Evolutionary conservation across 148 eudicot genomes (phyloP).

Genomic region (Cornus suecica): DNA sequence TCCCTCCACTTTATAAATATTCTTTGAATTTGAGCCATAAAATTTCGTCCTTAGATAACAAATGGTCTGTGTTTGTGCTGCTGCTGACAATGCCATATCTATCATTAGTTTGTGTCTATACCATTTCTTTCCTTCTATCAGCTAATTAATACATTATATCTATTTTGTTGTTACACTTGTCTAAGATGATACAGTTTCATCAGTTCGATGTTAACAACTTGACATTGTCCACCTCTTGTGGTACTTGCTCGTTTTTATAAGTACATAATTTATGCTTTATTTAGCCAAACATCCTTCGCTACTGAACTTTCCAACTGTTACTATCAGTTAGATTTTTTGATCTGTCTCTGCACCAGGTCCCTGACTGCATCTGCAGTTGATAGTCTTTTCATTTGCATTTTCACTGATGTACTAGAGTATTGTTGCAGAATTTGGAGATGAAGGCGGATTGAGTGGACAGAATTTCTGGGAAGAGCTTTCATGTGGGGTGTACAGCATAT

Average conservation of each 20-base stretch:
- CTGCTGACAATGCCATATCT: neutral
- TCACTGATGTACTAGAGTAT: constrained; percentile 11
- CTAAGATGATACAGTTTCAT: too few species aligned
- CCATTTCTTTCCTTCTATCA: neutral
- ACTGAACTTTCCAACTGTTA: neutral
- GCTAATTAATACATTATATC: neutral
- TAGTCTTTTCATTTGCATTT: neutral
- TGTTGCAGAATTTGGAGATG: constrained; percentile 45
- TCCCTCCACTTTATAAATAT: too few species aligned
- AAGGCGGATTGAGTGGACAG: constrained; percentile 31
- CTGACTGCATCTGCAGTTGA: neutral
- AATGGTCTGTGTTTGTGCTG: neutral
- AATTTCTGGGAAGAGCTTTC: constrained; percentile 94
- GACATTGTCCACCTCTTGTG: neutral
- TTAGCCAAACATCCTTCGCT: neutral
- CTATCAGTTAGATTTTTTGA: neutral
- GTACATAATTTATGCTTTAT: too few species aligned
- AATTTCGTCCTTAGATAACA: neutral
- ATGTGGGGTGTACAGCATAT: constrained; percentile 81
- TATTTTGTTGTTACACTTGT: too few species aligned
- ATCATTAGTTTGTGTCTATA: neutral
- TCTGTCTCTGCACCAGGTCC: neutral
- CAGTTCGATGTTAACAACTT: neutral
- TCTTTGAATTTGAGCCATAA: neutral
- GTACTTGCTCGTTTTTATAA: neutral